Base-by-base conservation (phyloP, 768 basidiomycete species). In the Polyporus arcularius region DNA sequence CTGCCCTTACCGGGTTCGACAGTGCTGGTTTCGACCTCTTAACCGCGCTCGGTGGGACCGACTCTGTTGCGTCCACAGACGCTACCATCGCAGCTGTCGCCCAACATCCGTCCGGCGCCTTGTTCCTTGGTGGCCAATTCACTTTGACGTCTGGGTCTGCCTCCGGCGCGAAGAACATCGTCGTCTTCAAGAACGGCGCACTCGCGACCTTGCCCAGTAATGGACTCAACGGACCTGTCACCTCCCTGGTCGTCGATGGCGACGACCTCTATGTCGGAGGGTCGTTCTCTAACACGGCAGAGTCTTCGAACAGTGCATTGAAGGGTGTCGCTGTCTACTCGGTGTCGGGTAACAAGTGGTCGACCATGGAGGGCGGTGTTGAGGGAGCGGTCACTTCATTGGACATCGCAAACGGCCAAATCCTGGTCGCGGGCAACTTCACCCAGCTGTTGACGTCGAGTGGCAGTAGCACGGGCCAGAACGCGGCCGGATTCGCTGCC, bases 231-330 rank as follows among this genome's bases (percentile, higher is more conserved):
- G 96, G 92, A 3, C 73, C 81, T 9, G 92, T 98, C 9, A 78
- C 82, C 9, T 82, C 92, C 0, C 71, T 96, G 42, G 77, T 82
- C n/a, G 67, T 89, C 35, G 75, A 80, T 55, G 86, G 83, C 11
- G 80, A 90, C 66, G 78, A 77, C 18, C 73, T 98, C 11, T 97
- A 82, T 71, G 85, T 96, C 42, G 96, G 94, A n/a, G 97, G 97
- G 0, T 78, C 85, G 0, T 99, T 99, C 77, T 81, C 79, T 0
- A 87, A 90, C 62, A 90, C 93, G 0, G 72, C 73, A 1, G 76
- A 80, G 5, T 75, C 79, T 15, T 84, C 87, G 0, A 75, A 80
- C 48, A 82, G 83, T 55, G 76, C 73, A 38, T 75, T 94, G 39
- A 73, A 73, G 46, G 82, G 86, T 39, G 73, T 96, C 35, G 93